Conservation (phyloP, 345 rosid genomes). For the Mallotus nudiflorus region DNA sequence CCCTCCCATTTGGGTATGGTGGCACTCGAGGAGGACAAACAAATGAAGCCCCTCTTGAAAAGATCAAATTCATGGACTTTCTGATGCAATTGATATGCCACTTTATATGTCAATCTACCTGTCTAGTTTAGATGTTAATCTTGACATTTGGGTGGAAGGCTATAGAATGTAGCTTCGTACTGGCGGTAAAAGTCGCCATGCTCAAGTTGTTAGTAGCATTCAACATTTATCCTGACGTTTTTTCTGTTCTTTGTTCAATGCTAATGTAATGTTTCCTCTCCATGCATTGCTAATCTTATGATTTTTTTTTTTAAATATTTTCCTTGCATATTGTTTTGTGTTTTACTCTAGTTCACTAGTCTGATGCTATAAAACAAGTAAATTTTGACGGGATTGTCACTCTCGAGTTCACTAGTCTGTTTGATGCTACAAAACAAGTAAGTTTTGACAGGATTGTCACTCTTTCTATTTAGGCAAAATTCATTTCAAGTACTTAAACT, state of each 20-base stretch:
- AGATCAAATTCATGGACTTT: conserved; percentile 71
- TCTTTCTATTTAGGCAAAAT: too few species aligned
- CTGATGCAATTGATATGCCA: not conserved
- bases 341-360: too few species aligned
- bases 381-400: too few species aligned
- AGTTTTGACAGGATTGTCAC: too few species aligned
- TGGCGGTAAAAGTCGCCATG: not conserved
- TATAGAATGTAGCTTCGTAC: not conserved
- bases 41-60: conserved; percentile 68
- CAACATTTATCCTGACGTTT: not conserved
- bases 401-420: too few species aligned
- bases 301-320: too few species aligned
- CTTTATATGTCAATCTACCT: not conserved
- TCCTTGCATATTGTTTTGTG: too few species aligned
- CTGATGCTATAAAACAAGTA: too few species aligned
- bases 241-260: not conserved
- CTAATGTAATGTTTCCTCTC: too few species aligned
- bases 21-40: conserved; percentile 83
- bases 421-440: too few species aligned
- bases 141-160: not conserved
- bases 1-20: conserved; percentile 94
- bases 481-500: too few species aligned
- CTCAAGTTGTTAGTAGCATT: not conserved
- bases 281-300: too few species aligned
- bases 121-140: not conserved